A percentile compares a stretch with the other conserved stretches of the same genome.
These are phyloP conservation scores for Fusarium fracticaudum DNA, from an alignment of 2,329 filamentous ascomycete genomes.

Conservation along the genomic window DNA sequence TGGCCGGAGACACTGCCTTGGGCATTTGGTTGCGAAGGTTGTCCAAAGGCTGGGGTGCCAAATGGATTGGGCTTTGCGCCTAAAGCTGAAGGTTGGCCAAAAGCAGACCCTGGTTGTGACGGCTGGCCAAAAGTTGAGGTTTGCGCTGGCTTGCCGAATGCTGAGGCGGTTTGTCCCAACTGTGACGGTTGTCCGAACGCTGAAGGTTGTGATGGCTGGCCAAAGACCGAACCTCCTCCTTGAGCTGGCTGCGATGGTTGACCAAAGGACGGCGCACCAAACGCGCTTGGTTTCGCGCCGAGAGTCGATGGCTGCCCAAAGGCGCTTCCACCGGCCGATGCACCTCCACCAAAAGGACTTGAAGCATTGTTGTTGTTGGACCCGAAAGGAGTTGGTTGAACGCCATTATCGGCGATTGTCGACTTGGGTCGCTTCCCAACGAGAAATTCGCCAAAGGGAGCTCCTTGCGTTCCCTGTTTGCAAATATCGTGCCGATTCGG, in stretches of 20 bases:
- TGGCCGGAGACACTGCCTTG: slow-evolving; percentile 48
- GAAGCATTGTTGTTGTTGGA: slow-evolving; percentile 33
- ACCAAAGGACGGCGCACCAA: slow-evolving; percentile 44
- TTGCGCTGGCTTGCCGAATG: slow-evolving; percentile 48
- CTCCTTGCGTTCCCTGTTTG: slow-evolving; percentile 56
- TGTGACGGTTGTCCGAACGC: slow-evolving; percentile 55
- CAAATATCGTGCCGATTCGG: slow-evolving; percentile 78
- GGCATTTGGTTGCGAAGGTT: slow-evolving; percentile 46
- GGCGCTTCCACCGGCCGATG: slow-evolving; percentile 41
- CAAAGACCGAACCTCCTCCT: slow-evolving; percentile 40
- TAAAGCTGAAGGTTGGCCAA: slow-evolving; percentile 33
- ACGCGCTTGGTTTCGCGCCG: slow-evolving; percentile 45
- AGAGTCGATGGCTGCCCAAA: slow-evolving; percentile 50
- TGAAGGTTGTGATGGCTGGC: slow-evolving; percentile 44
- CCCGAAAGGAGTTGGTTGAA: slow-evolving; percentile 56
- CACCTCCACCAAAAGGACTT: slow-evolving; percentile 45
- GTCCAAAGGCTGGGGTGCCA: slow-evolving; percentile 47
- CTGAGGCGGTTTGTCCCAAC: slow-evolving; percentile 28
- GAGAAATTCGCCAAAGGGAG: slow-evolving; percentile 57
- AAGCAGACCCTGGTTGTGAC: slow-evolving; percentile 34
- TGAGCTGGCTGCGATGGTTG: slow-evolving; percentile 53
- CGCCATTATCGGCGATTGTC: slow-evolving; percentile 40
- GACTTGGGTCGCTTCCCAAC: slow-evolving; percentile 49
- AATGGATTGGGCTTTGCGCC: slow-evolving; percentile 20
- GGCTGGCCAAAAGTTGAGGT: slow-evolving; percentile 47